Percentiles rank a stretch among this genome's conserved stretches.
Evolutionary conservation across 495 filamentous ascomycete genomes (phyloP).

Genomic region (Podospora bellae-mahoneyi): DNA sequence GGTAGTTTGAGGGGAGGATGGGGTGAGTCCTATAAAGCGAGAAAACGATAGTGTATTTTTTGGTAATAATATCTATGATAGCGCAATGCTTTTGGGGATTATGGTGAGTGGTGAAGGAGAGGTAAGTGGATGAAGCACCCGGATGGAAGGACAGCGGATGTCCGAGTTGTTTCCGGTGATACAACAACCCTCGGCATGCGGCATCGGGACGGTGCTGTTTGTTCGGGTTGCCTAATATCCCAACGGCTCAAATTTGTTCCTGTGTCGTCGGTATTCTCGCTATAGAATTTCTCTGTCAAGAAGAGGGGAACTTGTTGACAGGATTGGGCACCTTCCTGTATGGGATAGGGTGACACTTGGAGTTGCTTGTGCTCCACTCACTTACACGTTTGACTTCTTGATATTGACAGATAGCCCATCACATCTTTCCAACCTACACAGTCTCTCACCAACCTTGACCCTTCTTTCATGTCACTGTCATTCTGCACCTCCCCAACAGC

Average conservation of each 20-base stretch:
- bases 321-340: background rate
- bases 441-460: background rate
- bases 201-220: background rate
- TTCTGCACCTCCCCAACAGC: too few relatives aligned
- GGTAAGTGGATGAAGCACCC: background rate
- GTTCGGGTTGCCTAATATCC: background rate
- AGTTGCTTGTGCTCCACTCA: background rate
- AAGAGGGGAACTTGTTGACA: background rate
- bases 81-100: background rate
- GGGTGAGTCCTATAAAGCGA: background rate
- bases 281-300: background rate
- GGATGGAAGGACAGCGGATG: background rate
- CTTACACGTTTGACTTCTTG: background rate
- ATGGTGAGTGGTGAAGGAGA: background rate
- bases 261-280: background rate
- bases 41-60: background rate
- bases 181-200: background rate
- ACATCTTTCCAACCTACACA: background rate
- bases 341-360: background rate
- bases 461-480: too few relatives aligned
- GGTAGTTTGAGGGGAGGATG: background rate
- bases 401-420: background rate
- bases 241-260: background rate
- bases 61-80: background rate
- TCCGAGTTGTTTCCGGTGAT: background rate